These are phyloP conservation scores for Carallia brachiata DNA, from an alignment of 345 rosid species.

Conservation along the genomic window DNA sequence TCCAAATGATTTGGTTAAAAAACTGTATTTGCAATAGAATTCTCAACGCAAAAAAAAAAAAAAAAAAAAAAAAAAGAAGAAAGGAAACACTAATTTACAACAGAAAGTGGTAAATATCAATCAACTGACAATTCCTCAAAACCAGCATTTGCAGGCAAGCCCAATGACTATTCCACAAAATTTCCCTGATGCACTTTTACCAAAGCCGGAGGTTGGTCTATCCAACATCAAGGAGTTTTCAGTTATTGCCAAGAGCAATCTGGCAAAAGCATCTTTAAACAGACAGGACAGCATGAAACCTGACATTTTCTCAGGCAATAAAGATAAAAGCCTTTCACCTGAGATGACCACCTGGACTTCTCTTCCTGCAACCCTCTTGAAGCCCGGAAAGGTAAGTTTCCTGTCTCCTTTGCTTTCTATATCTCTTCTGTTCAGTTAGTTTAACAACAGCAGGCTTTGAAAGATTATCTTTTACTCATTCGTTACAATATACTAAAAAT, in stretches of 20 bases:
- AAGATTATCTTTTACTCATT: too few species aligned
- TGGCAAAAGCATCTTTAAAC: constrained; percentile 27
- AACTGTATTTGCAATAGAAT: too few species aligned
- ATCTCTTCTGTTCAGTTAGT: background rate
- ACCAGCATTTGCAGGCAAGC: constrained; percentile 43
- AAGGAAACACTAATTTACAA: background rate
- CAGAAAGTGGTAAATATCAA: constrained; percentile 1
- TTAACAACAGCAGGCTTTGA: background rate
- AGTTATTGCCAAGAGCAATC: constrained; percentile 23
- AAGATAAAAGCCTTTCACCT: constrained; percentile 31
- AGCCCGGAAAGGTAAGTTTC: constrained; percentile 69
- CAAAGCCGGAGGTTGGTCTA: constrained; percentile 39
- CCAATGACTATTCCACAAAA: constrained; percentile 36
- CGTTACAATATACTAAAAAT: too few species aligned
- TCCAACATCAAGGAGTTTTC: constrained; percentile 29
- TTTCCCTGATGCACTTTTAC: constrained; percentile 40
- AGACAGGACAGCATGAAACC: constrained; percentile 43
- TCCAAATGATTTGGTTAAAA: too few species aligned
- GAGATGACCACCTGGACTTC: constrained; percentile 63
- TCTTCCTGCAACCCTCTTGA: constrained; percentile 63
- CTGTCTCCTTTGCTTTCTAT: constrained; percentile 8
- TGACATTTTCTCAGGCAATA: constrained; percentile 25
- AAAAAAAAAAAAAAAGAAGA: background rate
- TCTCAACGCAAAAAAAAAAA: background rate
- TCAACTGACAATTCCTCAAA: constrained; percentile 6